A percentile compares a stretch with the other conserved stretches of the same genome.
phyloP scores from a whole-genome alignment of 129 eudicot species.

The Tanacetum coccineum region DNA sequence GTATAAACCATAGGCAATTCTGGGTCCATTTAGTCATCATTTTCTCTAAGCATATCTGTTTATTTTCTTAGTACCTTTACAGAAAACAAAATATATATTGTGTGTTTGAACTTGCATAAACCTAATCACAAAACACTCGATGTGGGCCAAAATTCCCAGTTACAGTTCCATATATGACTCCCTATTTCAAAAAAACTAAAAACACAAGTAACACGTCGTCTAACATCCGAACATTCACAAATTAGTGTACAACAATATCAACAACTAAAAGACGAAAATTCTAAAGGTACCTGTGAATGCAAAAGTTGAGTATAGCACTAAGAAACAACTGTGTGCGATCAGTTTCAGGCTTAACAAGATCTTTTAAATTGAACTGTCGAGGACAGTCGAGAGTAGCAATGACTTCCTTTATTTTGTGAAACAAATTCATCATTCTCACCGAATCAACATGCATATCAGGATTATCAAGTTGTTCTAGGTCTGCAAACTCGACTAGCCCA shows the following conservation, averaged over 20 bases:
- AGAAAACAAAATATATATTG: too few species aligned
- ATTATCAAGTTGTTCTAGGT: slow-evolving; percentile 63
- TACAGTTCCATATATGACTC: background rate
- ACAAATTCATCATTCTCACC: slow-evolving; percentile 47
- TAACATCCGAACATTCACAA: background rate
- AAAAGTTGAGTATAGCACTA: too few species aligned
- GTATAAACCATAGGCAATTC: too few species aligned
- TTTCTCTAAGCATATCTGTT: too few species aligned
- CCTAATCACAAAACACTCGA: background rate
- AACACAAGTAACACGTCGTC: background rate
- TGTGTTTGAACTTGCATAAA: too few species aligned
- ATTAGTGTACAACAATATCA: background rate
- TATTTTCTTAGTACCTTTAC: too few species aligned
- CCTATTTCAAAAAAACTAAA: slow-evolving; percentile 3
- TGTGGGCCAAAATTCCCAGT: background rate
- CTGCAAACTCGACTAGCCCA: slow-evolving; percentile 60
- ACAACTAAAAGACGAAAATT: slow-evolving; percentile 47
- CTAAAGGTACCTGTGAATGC: slow-evolving; percentile 55
- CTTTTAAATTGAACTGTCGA: slow-evolving; percentile 39
- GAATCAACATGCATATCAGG: slow-evolving; percentile 73
- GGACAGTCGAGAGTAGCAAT: slow-evolving; percentile 54
- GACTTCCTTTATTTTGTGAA: slow-evolving; percentile 36
- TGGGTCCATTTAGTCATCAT: too few species aligned
- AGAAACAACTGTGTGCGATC: too few species aligned
- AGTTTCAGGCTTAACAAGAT: slow-evolving; percentile 57